Conservation (phyloP, 140 eudicot genomes). For the Erigeron philadelphicus region DNA sequence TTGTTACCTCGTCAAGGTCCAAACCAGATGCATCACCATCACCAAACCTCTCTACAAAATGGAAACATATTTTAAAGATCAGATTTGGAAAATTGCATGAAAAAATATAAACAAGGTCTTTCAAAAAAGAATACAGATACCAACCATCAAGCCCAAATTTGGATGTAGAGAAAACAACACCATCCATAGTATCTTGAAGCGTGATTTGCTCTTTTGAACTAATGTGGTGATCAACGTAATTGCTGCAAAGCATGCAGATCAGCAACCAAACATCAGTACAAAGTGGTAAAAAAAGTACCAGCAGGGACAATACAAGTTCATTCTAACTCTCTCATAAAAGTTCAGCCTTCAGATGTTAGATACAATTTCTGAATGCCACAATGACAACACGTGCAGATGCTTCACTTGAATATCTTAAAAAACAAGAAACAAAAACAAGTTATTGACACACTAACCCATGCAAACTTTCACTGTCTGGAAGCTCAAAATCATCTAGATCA, state of each 20-base stretch:
- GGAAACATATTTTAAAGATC: conserved; percentile 12
- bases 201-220: conserved; percentile 97
- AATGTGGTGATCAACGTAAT: conserved; percentile 89
- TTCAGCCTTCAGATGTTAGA: neutral
- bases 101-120: neutral
- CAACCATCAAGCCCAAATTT: conserved; percentile 94
- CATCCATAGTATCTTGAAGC: conserved; percentile 94
- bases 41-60: conserved; percentile 79
- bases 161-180: conserved; percentile 76
- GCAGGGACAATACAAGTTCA: neutral
- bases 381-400: neutral
- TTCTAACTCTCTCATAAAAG: neutral
- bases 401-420: neutral
- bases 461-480: conserved; percentile 70
- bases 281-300: conserved; percentile 15
- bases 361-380: neutral
- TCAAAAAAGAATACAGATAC: conserved; percentile 20
- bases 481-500: conserved; percentile 95
- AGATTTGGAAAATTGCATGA: neutral
- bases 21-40: conserved; percentile 85
- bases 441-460: conserved; percentile 64
- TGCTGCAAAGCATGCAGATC: conserved; percentile 49
- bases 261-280: conserved; percentile 25
- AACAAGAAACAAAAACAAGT: neutral
- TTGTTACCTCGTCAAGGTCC: conserved; percentile 91